These are phyloP conservation scores for Davidsoniella neocaledoniae DNA, from an alignment of 2,329 filamentous ascomycete species.

Conservation along the genomic window DNA sequence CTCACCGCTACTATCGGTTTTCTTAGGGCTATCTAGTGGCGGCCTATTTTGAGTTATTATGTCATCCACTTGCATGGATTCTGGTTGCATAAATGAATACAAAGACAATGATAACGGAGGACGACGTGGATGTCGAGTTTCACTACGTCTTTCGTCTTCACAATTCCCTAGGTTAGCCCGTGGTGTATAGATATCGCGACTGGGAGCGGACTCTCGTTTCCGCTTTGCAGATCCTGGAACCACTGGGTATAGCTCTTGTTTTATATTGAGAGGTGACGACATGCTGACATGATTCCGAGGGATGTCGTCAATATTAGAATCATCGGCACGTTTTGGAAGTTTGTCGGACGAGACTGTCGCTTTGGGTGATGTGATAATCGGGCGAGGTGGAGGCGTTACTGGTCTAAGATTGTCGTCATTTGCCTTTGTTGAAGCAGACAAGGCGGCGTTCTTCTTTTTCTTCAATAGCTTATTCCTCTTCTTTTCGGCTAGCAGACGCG, in stretches of 20 bases:
- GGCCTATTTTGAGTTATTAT: neutral
- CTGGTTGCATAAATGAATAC: neutral
- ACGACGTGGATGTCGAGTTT: too few species aligned
- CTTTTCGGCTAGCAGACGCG: constrained; percentile 19
- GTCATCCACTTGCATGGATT: neutral
- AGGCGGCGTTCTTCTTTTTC: constrained; percentile 17
- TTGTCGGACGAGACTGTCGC: neutral
- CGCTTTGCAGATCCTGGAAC: neutral
- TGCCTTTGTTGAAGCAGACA: constrained; percentile 3
- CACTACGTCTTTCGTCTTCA: too few species aligned
- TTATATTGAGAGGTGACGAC: constrained; percentile 3
- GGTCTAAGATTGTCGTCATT: too few species aligned
- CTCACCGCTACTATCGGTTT: constrained; percentile 5
- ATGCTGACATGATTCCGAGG: neutral
- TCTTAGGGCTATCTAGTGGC: neutral
- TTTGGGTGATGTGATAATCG: neutral
- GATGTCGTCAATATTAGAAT: neutral
- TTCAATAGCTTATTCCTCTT: constrained; percentile 23
- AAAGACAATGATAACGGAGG: neutral
- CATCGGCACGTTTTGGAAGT: neutral
- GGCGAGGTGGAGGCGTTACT: too few species aligned
- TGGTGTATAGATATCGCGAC: too few species aligned
- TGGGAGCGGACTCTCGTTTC: neutral
- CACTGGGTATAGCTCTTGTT: neutral
- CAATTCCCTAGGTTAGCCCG: too few species aligned